Evolutionary conservation across 345 rosid species (phyloP), one percentile per base, ranked within the genome.

Genomic region (Hibiscus syriacus): DNA sequence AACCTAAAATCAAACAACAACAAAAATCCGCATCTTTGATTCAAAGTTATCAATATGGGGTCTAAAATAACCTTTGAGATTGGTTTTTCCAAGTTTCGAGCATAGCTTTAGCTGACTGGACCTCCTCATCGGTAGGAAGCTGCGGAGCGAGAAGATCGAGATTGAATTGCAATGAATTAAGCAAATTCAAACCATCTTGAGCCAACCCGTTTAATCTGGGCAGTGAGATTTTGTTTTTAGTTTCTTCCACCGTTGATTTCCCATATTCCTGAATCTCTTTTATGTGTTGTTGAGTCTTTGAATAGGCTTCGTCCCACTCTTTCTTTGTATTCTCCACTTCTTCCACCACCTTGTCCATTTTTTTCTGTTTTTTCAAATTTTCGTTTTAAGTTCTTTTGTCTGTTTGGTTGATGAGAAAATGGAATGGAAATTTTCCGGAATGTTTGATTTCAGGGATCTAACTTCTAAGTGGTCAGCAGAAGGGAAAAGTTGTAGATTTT

Each of bases 141-240:
- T 93, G 97, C 0, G 97, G 96, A 0, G 96, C 83, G 4, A 90
- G 92, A 34, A 90, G 94, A 82, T 93, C 97, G 1, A 93, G 82
- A 70, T 85, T 83, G 74, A 86, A 90, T 55, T 82, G 88, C 64
- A 90, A 80, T 5, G 96, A 86, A 72, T 85, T 86, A 34, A 93
- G 92, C 60, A 85, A 69, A 74, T 90, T 86, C 74, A 90, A 79
- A 10, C 90, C 91, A 64, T 93, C 94, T 64, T 86, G 87, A 4
- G 87, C 86, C 71, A 88, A 76, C 12, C 86, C 86, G 30, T 86
- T 93, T 60, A 89, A 78, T 75, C 97, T 90, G 2, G 84, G 96
- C 9, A 90, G 77, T 5, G 97, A 93, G 75, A 71, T 74, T 77
- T 80, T 83, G 67, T 73, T 84, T 81, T 23, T 72, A 77, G 4